Evolutionary conservation across 225 moss, liverwort and hornwort genomes (phyloP).

Genomic region (Takakia lepidozioides): DNA sequence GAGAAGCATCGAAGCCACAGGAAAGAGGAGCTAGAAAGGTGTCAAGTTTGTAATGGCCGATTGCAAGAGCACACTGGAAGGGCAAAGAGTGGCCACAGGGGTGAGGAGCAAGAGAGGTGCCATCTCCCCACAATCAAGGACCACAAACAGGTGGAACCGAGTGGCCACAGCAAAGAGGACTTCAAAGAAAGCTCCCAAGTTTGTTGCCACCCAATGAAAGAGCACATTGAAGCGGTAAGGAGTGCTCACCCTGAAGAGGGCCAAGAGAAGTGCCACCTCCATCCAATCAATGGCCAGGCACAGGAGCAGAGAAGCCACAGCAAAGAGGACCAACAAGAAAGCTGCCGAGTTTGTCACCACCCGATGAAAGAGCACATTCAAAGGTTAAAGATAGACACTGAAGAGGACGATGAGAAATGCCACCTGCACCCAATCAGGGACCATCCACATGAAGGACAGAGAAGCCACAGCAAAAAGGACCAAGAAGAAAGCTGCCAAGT

Average conservation of each 20-base stretch:
- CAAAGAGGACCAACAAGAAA: background rate
- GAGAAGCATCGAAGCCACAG: background rate
- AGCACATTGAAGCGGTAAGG: background rate
- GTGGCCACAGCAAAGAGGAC: background rate
- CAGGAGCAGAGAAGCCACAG: background rate
- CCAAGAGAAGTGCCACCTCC: background rate
- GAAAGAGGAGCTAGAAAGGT: no score
- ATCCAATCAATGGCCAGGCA: background rate
- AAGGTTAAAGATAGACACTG: background rate
- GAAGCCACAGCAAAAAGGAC: slow-evolving; percentile 8
- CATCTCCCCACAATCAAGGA: background rate
- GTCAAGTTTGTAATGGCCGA: slow-evolving; percentile 1
- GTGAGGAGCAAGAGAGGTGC: background rate
- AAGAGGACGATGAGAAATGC: background rate
- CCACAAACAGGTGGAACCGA: background rate
- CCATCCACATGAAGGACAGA: slow-evolving; percentile 2
- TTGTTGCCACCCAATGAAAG: slow-evolving; percentile 2
- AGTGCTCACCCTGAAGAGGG: background rate
- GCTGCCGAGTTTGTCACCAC: background rate
- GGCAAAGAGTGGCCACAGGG: background rate
- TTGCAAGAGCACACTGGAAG: background rate
- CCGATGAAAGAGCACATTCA: background rate
- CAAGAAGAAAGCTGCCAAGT: background rate
- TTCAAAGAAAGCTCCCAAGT: background rate
- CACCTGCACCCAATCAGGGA: slow-evolving; percentile 5